Percentiles rank a stretch among this genome's conserved stretches.
Evolutionary conservation across 306 rosid species (phyloP).

Genomic region (Castanea crenata): DNA sequence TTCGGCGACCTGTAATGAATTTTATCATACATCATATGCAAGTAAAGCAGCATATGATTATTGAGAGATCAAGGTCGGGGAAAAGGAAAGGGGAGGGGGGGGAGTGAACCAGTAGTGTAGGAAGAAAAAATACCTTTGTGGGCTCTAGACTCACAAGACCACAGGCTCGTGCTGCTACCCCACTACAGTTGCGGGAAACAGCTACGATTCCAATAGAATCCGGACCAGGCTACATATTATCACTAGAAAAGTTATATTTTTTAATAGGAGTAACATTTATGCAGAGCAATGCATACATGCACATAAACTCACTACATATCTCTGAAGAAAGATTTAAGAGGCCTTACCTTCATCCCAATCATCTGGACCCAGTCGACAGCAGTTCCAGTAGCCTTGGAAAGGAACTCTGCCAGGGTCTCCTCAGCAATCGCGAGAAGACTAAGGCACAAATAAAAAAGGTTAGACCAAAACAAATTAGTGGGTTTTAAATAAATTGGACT

Average conservation of each 20-base stretch:
- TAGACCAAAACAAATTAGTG: neutral
- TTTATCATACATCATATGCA: neutral
- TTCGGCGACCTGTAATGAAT: slow-evolving; percentile 68
- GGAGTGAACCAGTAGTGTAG: neutral
- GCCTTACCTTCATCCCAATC: slow-evolving; percentile 99
- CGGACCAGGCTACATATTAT: slow-evolving; percentile 91
- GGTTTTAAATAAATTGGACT: neutral
- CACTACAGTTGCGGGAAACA: slow-evolving; percentile 96
- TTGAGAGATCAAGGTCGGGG: too few species aligned
- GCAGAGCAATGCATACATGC: neutral
- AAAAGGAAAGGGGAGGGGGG: neutral
- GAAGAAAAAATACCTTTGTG: slow-evolving; percentile 56
- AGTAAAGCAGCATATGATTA: neutral
- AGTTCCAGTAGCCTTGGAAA: slow-evolving; percentile 99
- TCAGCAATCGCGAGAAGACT: slow-evolving; percentile 96
- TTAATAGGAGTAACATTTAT: too few species aligned
- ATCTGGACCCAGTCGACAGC: slow-evolving; percentile 99
- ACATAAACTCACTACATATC: neutral
- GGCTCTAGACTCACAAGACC: slow-evolving; percentile 99
- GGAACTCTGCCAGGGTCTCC: slow-evolving; percentile 99
- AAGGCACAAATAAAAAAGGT: neutral
- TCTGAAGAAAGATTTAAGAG: neutral
- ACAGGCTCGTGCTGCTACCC: slow-evolving; percentile 98
- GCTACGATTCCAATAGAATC: slow-evolving; percentile 99
- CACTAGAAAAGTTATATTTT: neutral